Conservation (phyloP, 257 asterid genomes). For the Salvia rosmarinus region DNA sequence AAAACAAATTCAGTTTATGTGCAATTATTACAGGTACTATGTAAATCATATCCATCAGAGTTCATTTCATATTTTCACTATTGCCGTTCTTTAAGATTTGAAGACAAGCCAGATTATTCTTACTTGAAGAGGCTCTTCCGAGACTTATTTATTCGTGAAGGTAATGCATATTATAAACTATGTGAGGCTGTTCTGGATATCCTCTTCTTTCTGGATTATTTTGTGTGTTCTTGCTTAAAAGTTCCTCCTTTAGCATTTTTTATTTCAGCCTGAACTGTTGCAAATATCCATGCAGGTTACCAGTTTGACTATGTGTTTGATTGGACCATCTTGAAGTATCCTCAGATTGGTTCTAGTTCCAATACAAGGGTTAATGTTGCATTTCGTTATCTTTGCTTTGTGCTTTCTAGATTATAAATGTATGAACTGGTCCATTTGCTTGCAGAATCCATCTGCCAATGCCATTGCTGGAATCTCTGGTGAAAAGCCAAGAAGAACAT, state of each 20-base stretch:
- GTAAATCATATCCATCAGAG: constrained; percentile 88
- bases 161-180: constrained; percentile 40
- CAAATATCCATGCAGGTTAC: constrained; percentile 58
- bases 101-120: constrained; percentile 92
- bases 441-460: constrained; percentile 63
- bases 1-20: constrained; percentile 9
- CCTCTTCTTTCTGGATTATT: constrained; percentile 2
- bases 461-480: constrained; percentile 60
- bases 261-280: constrained; percentile 13
- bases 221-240: constrained; percentile 24
- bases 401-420: constrained; percentile 18
- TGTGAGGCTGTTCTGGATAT: constrained; percentile 10
- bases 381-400: constrained; percentile 22
- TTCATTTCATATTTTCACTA: constrained; percentile 89
- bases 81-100: constrained; percentile 87
- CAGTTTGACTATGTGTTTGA: constrained; percentile 93
- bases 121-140: constrained; percentile 91
- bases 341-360: constrained; percentile 84
- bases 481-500: constrained; percentile 53
- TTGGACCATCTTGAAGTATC: constrained; percentile 90
- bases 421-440: constrained; percentile 34
- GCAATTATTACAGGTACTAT: constrained; percentile 59
- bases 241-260: constrained; percentile 25
- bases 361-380: constrained; percentile 68
- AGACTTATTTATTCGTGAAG: constrained; percentile 90